phyloP scores from a whole-genome alignment of 176 grass and related monocot species.

The Aegilops longissima region DNA sequence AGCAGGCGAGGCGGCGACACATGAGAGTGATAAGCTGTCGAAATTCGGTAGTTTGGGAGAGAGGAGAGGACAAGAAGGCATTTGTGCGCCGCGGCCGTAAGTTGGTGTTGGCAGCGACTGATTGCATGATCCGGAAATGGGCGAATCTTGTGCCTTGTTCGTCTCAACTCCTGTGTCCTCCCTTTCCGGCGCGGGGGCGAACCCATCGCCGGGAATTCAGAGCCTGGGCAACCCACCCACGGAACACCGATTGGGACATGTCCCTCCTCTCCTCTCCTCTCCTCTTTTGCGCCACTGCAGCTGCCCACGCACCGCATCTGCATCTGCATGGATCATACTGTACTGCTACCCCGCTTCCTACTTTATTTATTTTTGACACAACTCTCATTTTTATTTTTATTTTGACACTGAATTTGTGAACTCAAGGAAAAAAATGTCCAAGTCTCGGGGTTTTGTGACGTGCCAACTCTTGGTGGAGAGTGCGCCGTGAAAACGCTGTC shows the following conservation, averaged over 20 bases:
- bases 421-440: neutral
- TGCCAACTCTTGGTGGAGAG: neutral
- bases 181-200: neutral
- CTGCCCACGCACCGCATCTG: neutral
- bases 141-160: slow-evolving; percentile 24
- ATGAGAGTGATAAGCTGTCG: neutral
- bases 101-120: neutral
- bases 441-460: neutral
- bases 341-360: too few relatives aligned
- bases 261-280: neutral
- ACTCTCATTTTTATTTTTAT: too few relatives aligned
- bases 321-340: too few relatives aligned
- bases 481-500: neutral
- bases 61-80: neutral
- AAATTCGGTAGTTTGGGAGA: neutral
- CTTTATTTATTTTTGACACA: too few relatives aligned
- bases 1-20: neutral
- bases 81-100: neutral
- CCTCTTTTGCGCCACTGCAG: neutral
- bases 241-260: slow-evolving; percentile 18
- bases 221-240: neutral
- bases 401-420: neutral
- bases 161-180: neutral
- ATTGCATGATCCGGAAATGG: neutral
- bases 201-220: slow-evolving; percentile 3